Base-by-base conservation (phyloP, 1,284 basidiomycete species). In the Sanguinoderma infundibulare region DNA sequence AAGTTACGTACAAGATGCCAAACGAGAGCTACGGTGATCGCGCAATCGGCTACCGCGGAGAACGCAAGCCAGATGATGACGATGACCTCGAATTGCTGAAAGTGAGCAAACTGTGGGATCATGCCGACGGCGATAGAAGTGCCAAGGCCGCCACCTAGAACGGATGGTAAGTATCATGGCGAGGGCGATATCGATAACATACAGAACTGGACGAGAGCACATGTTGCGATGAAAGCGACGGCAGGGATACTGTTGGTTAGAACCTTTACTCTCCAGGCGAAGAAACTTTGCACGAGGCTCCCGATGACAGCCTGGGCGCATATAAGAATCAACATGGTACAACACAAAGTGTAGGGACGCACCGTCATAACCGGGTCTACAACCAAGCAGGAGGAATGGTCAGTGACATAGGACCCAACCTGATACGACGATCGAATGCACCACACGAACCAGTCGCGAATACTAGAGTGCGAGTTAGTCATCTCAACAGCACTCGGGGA, bases 181-280 rank as follows among this genome's bases (percentile, higher is more conserved):
- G 20, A 6, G 5, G 5, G 42, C 42, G 7, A 15, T 15, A 46
- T 46, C 42, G 12, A 26, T 2, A 9, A 70, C 74, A 50, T 61
- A 76, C 74, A 73, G 62, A 73, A 72, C 50, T 74, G 73, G 50
- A 66, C 69, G 24, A 76, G 47, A 5, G 74, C 71, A 46, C 73
- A 73, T 42, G 70, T 58, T 5, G 64, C 52, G 49, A 75, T 71
- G 38, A 71, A 63, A 9, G 53, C 44, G 9, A 76, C 68, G 20
- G 74, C 63, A 6, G 71, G 58, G 28, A 67, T 68, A 55, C 65
- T 76, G 42, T 70, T 68, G 17, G 74, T 78, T 53, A 80, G 71
- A 22, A 79, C 69, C 40, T 73, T 73, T 47, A 80, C 77, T 61
- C 79, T 70, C 79, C 79, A 80, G 5, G 79, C 77, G 62, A 81